Evolutionary conservation across 1,284 basidiomycete genomes (phyloP).

Genomic region (Sporisorium graminicola): DNA sequence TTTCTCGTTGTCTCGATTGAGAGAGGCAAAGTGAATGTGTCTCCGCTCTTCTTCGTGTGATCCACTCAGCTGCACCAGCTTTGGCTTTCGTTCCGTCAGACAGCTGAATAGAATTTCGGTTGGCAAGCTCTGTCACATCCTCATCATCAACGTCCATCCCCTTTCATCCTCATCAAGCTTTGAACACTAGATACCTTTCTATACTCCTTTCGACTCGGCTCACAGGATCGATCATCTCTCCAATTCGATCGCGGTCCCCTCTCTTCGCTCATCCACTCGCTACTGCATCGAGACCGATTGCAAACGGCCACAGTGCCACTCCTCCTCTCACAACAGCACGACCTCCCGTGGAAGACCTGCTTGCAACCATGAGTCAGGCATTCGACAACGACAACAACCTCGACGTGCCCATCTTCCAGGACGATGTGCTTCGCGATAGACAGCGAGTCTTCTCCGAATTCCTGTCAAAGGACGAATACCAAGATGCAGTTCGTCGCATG

Average conservation of each 20-base stretch:
- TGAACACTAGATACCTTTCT: too few relatives aligned
- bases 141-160: background rate
- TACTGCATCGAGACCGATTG: background rate
- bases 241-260: background rate
- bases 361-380: constrained; percentile 41
- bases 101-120: too few relatives aligned
- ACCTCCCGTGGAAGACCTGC: background rate
- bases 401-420: constrained; percentile 61
- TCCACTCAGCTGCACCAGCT: background rate
- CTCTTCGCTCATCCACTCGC: background rate
- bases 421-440: constrained; percentile 64
- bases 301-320: constrained; percentile 13
- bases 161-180: too few relatives aligned
- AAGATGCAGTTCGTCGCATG: constrained; percentile 86
- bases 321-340: background rate
- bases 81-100: too few relatives aligned
- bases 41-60: background rate
- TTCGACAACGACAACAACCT: constrained; percentile 45
- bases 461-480: constrained; percentile 80
- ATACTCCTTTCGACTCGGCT: background rate
- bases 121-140: constrained; percentile 1
- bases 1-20: constrained; percentile 13
- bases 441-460: constrained; percentile 86
- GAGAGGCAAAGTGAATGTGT: background rate
- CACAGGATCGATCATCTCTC: too few relatives aligned